phyloP scores from a whole-genome alignment of 1,139 yeast genomes.

The Candida tropicalis region DNA sequence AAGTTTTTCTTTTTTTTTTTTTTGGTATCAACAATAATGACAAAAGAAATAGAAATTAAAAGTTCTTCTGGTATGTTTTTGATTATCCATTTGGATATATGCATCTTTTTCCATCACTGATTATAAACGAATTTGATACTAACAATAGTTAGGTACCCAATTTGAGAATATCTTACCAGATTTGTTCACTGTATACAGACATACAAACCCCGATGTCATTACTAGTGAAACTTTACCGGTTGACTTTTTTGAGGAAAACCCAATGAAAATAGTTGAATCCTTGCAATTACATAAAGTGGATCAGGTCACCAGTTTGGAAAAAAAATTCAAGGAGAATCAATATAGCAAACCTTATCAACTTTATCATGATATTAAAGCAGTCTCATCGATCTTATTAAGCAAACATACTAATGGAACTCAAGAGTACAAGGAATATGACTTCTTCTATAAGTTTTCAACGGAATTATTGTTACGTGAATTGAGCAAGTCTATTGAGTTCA shows the following conservation, averaged over 20 bases:
- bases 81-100: not conserved
- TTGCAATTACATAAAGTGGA: constrained; percentile 30
- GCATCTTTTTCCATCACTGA: not conserved
- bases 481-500: constrained; percentile 37
- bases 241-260: constrained; percentile 48
- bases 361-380: constrained; percentile 75
- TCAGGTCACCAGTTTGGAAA: constrained; percentile 23
- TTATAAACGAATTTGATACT: not conserved
- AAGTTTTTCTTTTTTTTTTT: constrained; percentile 1
- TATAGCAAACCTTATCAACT: constrained; percentile 55
- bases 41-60: constrained; percentile 13
- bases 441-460: constrained; percentile 67
- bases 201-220: constrained; percentile 41
- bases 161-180: constrained; percentile 19
- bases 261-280: constrained; percentile 45
- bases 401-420: constrained; percentile 57
- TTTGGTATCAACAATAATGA: constrained; percentile 9
- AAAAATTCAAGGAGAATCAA: constrained; percentile 24
- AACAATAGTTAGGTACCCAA: constrained; percentile 1
- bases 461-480: constrained; percentile 77
- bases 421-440: constrained; percentile 61
- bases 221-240: constrained; percentile 42
- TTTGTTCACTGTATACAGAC: constrained; percentile 30
- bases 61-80: constrained; percentile 14
- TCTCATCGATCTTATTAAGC: constrained; percentile 53